Evolutionary conservation across 2,329 filamentous ascomycete genomes (phyloP).

Genomic region (Podosphaera leucotricha): DNA sequence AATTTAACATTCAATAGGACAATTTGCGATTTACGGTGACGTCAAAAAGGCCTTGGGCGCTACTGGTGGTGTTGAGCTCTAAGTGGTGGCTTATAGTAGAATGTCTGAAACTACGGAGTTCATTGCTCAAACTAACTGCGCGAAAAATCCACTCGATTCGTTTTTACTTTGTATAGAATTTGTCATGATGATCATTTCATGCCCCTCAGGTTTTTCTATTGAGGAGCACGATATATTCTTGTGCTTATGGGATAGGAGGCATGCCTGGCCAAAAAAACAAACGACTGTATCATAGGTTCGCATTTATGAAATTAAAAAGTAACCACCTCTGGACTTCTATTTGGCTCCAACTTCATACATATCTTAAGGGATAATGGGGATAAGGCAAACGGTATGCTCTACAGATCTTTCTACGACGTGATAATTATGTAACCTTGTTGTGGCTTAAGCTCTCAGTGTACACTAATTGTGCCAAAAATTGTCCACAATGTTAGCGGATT

Average conservation of each 20-base stretch:
- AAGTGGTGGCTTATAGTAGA: constrained; percentile 11
- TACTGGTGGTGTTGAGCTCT: constrained; percentile 53
- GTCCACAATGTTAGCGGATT: no score
- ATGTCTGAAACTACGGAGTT: constrained; percentile 3
- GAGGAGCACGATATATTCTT: background rate
- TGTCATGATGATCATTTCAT: background rate
- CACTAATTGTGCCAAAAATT: no score
- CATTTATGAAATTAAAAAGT: background rate
- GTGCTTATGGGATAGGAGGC: background rate
- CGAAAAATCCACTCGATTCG: background rate
- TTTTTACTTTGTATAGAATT: background rate
- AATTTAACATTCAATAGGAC: constrained; percentile 29
- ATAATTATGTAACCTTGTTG: no score
- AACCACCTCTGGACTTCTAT: no score
- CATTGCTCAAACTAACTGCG: background rate
- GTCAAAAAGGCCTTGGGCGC: constrained; percentile 48
- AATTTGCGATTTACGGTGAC: constrained; percentile 76
- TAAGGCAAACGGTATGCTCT: no score
- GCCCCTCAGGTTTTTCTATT: background rate
- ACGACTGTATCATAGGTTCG: background rate
- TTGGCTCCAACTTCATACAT: no score
- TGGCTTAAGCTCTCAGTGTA: no score
- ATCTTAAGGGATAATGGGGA: no score
- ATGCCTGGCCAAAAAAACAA: background rate
- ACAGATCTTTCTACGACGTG: no score